A percentile compares a stretch with the other conserved stretches of the same genome.
phyloP scores from a whole-genome alignment of 371 early-diverging fungal genomes.

The Mortierella polycephala region DNA sequence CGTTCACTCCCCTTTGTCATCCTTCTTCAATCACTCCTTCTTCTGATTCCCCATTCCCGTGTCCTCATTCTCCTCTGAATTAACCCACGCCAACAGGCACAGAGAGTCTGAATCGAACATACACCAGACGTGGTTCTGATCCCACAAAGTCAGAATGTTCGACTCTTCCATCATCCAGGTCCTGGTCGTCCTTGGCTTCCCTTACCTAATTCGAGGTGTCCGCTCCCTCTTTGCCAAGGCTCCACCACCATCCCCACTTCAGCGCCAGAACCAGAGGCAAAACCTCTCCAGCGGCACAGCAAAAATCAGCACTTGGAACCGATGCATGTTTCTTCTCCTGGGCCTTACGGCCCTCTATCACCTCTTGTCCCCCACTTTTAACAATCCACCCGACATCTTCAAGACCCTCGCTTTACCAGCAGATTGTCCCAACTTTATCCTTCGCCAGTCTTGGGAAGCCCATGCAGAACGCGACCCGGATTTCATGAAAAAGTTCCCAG shows the following conservation, averaged over 20 bases:
- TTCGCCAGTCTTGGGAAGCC: conserved; percentile 42
- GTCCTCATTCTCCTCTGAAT: background rate
- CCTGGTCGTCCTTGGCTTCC: conserved; percentile 36
- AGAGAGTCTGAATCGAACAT: background rate
- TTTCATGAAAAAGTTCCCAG: conserved; percentile 33
- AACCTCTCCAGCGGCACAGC: conserved; percentile 3
- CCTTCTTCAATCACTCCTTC: too few relatives aligned
- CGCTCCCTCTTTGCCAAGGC: conserved; percentile 40
- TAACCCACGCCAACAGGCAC: background rate
- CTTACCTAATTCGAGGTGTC: conserved; percentile 20
- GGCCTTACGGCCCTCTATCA: conserved; percentile 17
- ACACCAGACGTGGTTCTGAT: background rate
- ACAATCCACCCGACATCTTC: conserved; percentile 39
- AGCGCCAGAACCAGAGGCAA: conserved; percentile 18
- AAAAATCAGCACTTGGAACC: conserved; percentile 13
- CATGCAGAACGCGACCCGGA: conserved; percentile 11
- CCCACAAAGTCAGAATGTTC: conserved; percentile 13
- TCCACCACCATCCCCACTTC: conserved; percentile 34
- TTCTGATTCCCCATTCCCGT: too few relatives aligned
- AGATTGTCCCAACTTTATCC: conserved; percentile 45
- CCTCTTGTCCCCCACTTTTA: conserved; percentile 22
- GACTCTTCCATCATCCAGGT: conserved; percentile 44
- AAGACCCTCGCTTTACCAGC: conserved; percentile 28
- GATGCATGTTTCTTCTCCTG: conserved; percentile 8
- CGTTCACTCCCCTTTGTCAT: too few relatives aligned